A percentile compares a stretch with the other conserved stretches of the same genome.
These are phyloP conservation scores for Flaveria sonorensis DNA, from an alignment of 129 eudicot species.

Conservation along the genomic window DNA sequence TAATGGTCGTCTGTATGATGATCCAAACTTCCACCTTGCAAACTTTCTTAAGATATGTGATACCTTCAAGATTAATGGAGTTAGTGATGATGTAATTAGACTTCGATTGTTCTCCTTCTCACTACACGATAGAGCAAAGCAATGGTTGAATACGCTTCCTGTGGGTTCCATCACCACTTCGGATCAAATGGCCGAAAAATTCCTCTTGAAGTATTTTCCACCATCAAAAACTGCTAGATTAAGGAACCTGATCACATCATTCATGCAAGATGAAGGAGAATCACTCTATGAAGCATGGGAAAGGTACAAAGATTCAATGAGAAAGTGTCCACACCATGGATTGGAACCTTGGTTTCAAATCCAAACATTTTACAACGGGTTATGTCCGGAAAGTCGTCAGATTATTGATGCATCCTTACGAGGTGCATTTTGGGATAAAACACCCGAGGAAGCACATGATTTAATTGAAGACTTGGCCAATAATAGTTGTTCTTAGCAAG, in stretches of 20 bases:
- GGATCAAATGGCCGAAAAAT: too few species aligned
- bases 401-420: background rate
- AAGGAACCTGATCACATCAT: background rate
- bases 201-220: too few species aligned
- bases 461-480: background rate
- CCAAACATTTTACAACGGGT: background rate
- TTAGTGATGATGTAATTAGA: background rate
- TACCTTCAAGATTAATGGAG: too few species aligned
- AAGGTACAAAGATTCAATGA: background rate
- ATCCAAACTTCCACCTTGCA: background rate
- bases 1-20: background rate
- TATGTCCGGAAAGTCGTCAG: too few species aligned
- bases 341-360: background rate
- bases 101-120: background rate
- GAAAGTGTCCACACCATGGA: background rate
- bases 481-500: too few species aligned
- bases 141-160: too few species aligned
- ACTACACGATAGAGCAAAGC: background rate
- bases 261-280: background rate
- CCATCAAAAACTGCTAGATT: background rate
- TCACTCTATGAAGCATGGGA: background rate
- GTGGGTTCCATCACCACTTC: too few species aligned
- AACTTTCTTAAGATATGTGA: background rate
- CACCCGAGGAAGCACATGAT: background rate
- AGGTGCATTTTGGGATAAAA: background rate